Conservation (phyloP, 2,329 filamentous ascomycete genomes). For the Macrophomina pseudophaseolina region DNA sequence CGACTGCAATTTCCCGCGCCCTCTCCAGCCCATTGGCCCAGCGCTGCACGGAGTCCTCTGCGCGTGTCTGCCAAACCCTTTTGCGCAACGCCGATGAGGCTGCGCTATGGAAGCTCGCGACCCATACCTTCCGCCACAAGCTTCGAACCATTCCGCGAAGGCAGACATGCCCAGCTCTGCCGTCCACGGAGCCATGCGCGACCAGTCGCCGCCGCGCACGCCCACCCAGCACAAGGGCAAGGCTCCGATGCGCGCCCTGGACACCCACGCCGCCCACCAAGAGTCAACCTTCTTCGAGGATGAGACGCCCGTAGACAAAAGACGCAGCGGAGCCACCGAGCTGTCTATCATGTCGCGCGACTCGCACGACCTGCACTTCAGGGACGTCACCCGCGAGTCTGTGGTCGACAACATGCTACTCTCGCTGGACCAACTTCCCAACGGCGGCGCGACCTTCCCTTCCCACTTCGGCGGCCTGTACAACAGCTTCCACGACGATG, state of each 20-base stretch:
- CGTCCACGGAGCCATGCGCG: conserved; percentile 22
- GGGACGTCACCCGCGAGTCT: conserved; percentile 81
- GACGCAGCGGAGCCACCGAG: conserved; percentile 22
- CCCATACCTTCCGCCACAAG: conserved; percentile 15
- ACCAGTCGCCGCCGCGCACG: conserved; percentile 26
- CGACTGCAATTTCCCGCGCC: conserved; percentile 25
- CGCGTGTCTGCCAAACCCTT: conserved; percentile 21
- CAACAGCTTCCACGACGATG: conserved; percentile 47
- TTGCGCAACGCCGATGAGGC: conserved; percentile 25
- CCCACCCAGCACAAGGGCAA: conserved; percentile 20
- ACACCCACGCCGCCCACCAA: background rate
- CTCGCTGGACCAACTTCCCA: conserved; percentile 76
- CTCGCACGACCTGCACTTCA: conserved; percentile 86
- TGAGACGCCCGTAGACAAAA: conserved; percentile 28
- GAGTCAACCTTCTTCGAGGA: conserved; percentile 28
- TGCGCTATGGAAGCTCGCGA: conserved; percentile 26
- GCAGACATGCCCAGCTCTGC: conserved; percentile 12
- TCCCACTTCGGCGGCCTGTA: conserved; percentile 35
- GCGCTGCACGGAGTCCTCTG: conserved; percentile 13
- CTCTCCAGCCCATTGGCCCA: conserved; percentile 22
- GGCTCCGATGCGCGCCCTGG: conserved; percentile 23
- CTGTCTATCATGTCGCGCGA: conserved; percentile 51
- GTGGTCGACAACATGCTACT: conserved; percentile 95
- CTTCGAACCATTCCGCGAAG: conserved; percentile 10
- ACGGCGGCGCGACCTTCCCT: conserved; percentile 45